phyloP scores from a whole-genome alignment of 2,329 filamentous ascomycete genomes.

The Sporothrix curviconia region DNA sequence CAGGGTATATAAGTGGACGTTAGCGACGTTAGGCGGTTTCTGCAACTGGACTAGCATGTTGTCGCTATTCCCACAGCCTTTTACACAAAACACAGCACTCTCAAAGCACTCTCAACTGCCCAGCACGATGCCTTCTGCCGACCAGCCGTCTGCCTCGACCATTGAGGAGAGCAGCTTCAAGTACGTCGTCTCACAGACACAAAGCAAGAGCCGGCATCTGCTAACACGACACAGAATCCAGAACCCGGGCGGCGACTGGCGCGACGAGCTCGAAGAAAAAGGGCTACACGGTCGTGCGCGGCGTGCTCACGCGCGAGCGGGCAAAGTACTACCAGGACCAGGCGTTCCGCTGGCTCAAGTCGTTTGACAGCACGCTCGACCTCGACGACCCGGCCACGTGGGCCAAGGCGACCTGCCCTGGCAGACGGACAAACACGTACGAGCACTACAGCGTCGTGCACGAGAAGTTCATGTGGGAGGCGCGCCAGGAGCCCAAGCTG shows the following conservation, averaged over 20 bases:
- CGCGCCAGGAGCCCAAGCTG: conserved; percentile 31
- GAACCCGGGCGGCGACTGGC: conserved; percentile 5
- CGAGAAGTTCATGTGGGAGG: conserved; percentile 34
- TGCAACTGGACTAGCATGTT: neutral
- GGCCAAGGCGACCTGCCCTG: conserved; percentile 31
- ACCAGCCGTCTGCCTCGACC: neutral
- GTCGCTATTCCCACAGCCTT: neutral
- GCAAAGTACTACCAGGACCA: conserved; percentile 26
- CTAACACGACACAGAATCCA: conserved; percentile 5
- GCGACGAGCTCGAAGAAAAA: conserved; percentile 6
- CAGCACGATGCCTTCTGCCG: neutral
- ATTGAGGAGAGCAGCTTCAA: neutral
- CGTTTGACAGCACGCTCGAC: conserved; percentile 20
- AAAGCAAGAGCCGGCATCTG: too few relatives aligned
- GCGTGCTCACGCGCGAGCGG: neutral
- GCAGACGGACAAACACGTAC: conserved; percentile 27
- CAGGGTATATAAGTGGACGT: neutral
- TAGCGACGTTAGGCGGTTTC: neutral
- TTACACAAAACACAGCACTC: neutral
- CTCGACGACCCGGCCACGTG: conserved; percentile 29
- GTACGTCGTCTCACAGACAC: too few relatives aligned
- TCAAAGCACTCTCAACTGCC: too few relatives aligned
- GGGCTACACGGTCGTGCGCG: conserved; percentile 4
- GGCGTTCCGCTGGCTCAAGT: conserved; percentile 19
- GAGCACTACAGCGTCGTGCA: conserved; percentile 28